Evolutionary conservation across 2,329 filamentous ascomycete species (phyloP).

Genomic region (Colletotrichum noveboracense): DNA sequence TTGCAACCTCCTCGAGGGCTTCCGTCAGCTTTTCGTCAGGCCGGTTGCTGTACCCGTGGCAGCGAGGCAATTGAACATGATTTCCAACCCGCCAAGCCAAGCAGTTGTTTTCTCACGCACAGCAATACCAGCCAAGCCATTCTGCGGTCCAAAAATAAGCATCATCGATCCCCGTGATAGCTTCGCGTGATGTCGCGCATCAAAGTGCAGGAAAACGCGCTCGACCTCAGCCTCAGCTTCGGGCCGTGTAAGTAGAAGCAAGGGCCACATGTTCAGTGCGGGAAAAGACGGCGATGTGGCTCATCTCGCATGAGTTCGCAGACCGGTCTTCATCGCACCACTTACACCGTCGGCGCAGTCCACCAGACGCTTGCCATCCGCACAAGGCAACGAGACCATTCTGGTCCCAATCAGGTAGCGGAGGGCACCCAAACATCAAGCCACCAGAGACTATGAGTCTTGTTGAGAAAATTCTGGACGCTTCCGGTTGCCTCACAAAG

Average conservation of each 20-base stretch:
- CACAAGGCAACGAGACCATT: background rate
- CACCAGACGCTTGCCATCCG: background rate
- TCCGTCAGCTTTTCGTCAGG: background rate
- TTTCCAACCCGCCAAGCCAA: background rate
- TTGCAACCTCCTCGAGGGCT: background rate
- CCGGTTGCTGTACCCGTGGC: background rate
- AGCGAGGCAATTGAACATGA: background rate
- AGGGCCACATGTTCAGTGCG: background rate
- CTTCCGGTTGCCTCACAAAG: background rate
- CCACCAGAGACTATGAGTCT: background rate
- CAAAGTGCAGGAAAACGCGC: background rate
- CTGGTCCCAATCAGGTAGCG: background rate
- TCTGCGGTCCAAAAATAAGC: background rate
- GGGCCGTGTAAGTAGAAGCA: background rate
- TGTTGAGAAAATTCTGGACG: background rate
- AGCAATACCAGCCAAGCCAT: background rate
- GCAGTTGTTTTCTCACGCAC: background rate
- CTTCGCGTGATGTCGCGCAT: background rate
- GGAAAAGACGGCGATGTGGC: background rate
- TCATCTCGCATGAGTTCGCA: background rate
- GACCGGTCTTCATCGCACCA: background rate
- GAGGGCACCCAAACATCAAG: background rate
- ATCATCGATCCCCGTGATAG: background rate
- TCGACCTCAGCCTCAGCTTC: background rate
- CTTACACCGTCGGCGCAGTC: background rate